Percentiles rank a stretch among this genome's conserved stretches.
Conservation (phyloP, 1,139 yeast species). For the Lodderomyces elongisporus region DNA sequence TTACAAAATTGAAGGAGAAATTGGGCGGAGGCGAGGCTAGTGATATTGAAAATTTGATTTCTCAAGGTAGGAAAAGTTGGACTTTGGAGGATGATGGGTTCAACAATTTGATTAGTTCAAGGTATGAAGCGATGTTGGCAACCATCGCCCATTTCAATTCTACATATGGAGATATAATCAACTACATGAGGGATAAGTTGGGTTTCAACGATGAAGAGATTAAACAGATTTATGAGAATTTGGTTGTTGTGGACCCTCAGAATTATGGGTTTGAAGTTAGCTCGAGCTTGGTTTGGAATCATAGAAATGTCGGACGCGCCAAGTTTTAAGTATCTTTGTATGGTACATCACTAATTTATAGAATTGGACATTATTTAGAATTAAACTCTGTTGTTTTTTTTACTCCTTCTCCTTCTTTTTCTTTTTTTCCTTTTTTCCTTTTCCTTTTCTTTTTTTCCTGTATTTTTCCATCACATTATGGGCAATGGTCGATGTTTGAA, state of each 20-base stretch:
- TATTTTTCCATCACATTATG: constrained; percentile 60
- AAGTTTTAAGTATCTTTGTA: constrained; percentile 3
- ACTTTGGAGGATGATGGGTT: constrained; percentile 45
- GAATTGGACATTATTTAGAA: neutral
- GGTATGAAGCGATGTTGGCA: constrained; percentile 69
- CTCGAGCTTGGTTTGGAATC: constrained; percentile 23
- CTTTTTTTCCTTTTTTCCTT: neutral
- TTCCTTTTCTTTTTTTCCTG: too few relatives aligned
- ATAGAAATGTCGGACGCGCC: constrained; percentile 14
- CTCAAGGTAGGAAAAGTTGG: constrained; percentile 38
- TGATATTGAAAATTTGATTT: constrained; percentile 26
- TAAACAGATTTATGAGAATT: constrained; percentile 40
- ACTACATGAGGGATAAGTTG: constrained; percentile 45
- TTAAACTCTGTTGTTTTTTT: neutral
- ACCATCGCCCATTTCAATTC: constrained; percentile 47
- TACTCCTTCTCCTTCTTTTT: too few relatives aligned
- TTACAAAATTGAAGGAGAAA: constrained; percentile 26
- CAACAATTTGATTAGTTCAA: constrained; percentile 56
- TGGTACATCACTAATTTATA: neutral
- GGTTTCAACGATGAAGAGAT: constrained; percentile 48
- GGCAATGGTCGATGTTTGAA: constrained; percentile 69
- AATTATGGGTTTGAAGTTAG: constrained; percentile 18
- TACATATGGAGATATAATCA: constrained; percentile 55
- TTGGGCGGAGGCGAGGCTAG: constrained; percentile 29
- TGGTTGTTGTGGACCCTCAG: constrained; percentile 26